Percentiles rank a stretch among this genome's conserved stretches.
Evolutionary conservation across 164 flowering plant genomes (phyloP).

Genomic region (Euptelea pleiosperma): DNA sequence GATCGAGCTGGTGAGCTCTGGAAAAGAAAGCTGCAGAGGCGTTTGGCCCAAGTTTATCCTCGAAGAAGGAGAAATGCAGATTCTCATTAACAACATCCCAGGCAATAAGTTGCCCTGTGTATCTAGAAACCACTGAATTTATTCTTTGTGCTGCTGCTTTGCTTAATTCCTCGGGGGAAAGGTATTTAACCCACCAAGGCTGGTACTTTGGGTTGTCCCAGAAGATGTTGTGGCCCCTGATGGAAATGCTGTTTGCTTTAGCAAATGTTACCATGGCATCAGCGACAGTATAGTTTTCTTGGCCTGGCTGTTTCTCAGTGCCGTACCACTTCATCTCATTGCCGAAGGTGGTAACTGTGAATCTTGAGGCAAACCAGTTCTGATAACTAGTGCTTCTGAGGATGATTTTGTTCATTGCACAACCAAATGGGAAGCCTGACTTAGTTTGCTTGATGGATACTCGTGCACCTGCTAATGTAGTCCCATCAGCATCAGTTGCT

Average conservation of each 20-base stretch:
- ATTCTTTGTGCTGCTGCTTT: slow-evolving; percentile 33
- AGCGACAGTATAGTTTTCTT: slow-evolving; percentile 45
- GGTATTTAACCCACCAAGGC: slow-evolving; percentile 37
- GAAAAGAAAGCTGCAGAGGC: slow-evolving; percentile 28
- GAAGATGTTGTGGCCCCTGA: slow-evolving; percentile 53
- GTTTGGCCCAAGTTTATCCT: slow-evolving; percentile 35
- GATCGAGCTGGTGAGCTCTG: slow-evolving; percentile 28
- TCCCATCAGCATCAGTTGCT: slow-evolving; percentile 36
- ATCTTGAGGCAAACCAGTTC: slow-evolving; percentile 54
- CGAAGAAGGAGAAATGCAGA: slow-evolving; percentile 53
- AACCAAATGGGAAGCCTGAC: slow-evolving; percentile 47
- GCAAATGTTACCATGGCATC: slow-evolving; percentile 52
- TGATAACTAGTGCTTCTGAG: slow-evolving; percentile 43
- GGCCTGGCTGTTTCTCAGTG: slow-evolving; percentile 40
- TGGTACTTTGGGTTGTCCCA: slow-evolving; percentile 47
- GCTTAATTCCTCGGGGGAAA: slow-evolving; percentile 15
- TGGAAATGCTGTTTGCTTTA: slow-evolving; percentile 23
- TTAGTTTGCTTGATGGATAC: slow-evolving; percentile 27
- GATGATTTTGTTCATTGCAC: slow-evolving; percentile 45
- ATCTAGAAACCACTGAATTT: slow-evolving; percentile 39
- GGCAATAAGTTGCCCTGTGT: slow-evolving; percentile 46
- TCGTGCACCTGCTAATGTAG: slow-evolving; percentile 29
- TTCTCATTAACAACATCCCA: slow-evolving; percentile 91
- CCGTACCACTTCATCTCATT: slow-evolving; percentile 76
- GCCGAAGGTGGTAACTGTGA: slow-evolving; percentile 49